Conservation (phyloP, 495 filamentous ascomycete species). For the Penicillium waksmanii region DNA sequence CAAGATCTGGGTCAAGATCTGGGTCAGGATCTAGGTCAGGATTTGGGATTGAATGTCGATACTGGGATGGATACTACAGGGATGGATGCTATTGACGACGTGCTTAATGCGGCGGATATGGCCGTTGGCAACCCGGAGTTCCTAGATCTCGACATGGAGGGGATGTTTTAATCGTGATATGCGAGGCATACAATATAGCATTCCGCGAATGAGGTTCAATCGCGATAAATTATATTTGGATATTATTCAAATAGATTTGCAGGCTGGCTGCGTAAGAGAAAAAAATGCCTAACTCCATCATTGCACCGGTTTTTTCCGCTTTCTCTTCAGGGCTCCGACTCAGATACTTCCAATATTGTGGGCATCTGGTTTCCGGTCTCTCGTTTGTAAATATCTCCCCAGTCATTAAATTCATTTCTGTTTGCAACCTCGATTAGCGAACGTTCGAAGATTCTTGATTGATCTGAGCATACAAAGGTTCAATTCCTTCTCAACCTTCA, state of each 20-base stretch:
- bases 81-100: slow-evolving; percentile 51
- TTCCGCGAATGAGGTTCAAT: neutral
- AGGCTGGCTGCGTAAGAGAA: slow-evolving; percentile 4
- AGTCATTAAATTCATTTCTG: no score
- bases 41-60: slow-evolving; percentile 34
- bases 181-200: neutral
- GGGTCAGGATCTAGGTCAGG: slow-evolving; percentile 32
- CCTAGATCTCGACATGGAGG: slow-evolving; percentile 54
- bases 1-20: slow-evolving; percentile 41
- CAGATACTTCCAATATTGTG: neutral
- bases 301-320: neutral
- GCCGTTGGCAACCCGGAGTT: slow-evolving; percentile 53
- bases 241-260: neutral
- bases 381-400: neutral
- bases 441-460: neutral
- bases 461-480: slow-evolving; percentile 18
- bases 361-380: neutral
- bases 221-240: neutral
- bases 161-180: slow-evolving; percentile 39
- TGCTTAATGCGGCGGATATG: slow-evolving; percentile 53
- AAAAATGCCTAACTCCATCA: neutral
- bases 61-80: slow-evolving; percentile 39
- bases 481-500: slow-evolving; percentile 17
- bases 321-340: no score
- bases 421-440: neutral